Evolutionary conservation across 2,329 filamentous ascomycete species (phyloP).

Genomic region (Sporothrix curviconia): DNA sequence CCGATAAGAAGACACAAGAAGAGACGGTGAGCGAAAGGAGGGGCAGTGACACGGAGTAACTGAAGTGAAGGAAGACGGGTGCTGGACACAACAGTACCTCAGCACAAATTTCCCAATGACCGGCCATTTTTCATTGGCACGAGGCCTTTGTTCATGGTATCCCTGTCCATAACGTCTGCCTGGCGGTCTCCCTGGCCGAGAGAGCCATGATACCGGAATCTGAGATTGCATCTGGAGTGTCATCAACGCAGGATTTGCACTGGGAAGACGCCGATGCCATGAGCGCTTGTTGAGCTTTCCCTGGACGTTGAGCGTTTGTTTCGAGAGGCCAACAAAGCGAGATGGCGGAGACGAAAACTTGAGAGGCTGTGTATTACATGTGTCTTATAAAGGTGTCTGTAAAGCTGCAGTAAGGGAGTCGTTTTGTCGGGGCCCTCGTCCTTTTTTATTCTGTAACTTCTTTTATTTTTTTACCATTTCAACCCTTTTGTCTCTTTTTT

Average conservation of each 20-base stretch:
- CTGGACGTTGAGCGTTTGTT: background rate
- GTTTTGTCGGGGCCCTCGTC: no score
- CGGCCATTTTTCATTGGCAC: no score
- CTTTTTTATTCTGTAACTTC: background rate
- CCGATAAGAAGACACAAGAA: background rate
- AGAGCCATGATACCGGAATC: slow-evolving; percentile 6
- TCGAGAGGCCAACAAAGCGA: background rate
- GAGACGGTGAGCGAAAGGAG: background rate
- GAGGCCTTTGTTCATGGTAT: background rate
- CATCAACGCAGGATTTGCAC: no score
- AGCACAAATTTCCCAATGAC: no score
- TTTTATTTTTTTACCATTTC: background rate
- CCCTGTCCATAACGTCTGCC: background rate
- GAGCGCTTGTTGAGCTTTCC: background rate
- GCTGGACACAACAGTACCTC: background rate
- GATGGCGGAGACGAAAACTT: no score
- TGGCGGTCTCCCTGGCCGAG: background rate
- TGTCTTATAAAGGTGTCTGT: no score
- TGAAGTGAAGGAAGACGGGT: background rate
- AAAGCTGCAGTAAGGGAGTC: no score
- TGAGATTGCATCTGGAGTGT: background rate
- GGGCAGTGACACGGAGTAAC: background rate
- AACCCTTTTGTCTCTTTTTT: background rate
- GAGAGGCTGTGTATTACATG: no score
- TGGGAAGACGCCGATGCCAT: background rate